Percentiles rank a stretch among this genome's conserved stretches.
These are phyloP conservation scores for Lachancea dasiensis DNA, from an alignment of 805 yeast genomes.

Conservation along the genomic window DNA sequence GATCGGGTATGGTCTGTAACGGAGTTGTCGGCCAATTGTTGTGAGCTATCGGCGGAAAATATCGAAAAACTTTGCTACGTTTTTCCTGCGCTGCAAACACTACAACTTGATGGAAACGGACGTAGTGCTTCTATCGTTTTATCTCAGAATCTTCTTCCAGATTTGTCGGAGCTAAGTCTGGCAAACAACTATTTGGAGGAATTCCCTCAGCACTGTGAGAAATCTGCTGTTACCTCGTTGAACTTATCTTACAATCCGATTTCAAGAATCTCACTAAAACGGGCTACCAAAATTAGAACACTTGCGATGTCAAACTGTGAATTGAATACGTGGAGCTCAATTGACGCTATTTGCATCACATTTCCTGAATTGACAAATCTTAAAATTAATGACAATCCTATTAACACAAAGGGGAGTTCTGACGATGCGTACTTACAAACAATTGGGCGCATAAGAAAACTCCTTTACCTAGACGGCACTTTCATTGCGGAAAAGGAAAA, in stretches of 20 bases:
- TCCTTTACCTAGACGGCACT: slow-evolving; percentile 55
- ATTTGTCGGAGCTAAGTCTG: slow-evolving; percentile 17
- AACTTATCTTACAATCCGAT: slow-evolving; percentile 1
- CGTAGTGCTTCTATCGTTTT: slow-evolving; percentile 7
- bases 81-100: slow-evolving; percentile 36
- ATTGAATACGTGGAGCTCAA: neutral
- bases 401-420: slow-evolving; percentile 29
- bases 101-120: slow-evolving; percentile 27
- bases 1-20: slow-evolving; percentile 8
- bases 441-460: slow-evolving; percentile 40
- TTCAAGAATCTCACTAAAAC: neutral
- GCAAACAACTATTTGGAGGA: slow-evolving; percentile 16
- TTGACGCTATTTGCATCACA: slow-evolving; percentile 1
- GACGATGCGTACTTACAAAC: slow-evolving; percentile 26
- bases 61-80: slow-evolving; percentile 11
- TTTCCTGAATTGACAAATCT: slow-evolving; percentile 44
- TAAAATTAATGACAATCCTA: slow-evolving; percentile 48
- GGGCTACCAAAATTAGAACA: neutral
- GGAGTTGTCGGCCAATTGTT: slow-evolving; percentile 25
- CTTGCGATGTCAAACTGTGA: slow-evolving; percentile 3
- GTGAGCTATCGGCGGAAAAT: slow-evolving; percentile 10
- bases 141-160: slow-evolving; percentile 9
- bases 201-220: neutral
- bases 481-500: slow-evolving; percentile 42
- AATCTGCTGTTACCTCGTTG: neutral